Evolutionary conservation across 2,329 filamentous ascomycete genomes (phyloP).

Genomic region (Pseudogymnoascus sp.): DNA sequence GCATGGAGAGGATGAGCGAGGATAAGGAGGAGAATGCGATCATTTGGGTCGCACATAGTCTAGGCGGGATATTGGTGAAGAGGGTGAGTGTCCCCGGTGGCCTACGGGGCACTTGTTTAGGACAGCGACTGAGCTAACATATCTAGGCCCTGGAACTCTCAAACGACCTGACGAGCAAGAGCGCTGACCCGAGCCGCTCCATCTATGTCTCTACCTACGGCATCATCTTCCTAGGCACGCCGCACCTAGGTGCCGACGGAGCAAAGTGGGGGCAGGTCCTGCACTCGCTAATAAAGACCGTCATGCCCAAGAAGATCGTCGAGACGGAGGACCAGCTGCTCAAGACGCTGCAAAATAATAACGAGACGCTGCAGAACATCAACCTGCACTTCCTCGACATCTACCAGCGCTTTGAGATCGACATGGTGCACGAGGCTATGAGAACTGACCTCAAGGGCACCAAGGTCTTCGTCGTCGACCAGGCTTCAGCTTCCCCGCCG

Average conservation of each 20-base stretch:
- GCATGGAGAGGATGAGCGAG: constrained; percentile 52
- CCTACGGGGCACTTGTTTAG: too few relatives aligned
- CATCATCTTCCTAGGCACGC: constrained; percentile 69
- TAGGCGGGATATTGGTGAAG: constrained; percentile 67
- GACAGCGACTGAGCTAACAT: neutral
- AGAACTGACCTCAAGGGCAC: constrained; percentile 61
- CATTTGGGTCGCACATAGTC: constrained; percentile 66
- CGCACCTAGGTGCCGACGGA: constrained; percentile 60
- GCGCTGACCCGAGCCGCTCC: constrained; percentile 56
- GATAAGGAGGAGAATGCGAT: constrained; percentile 55
- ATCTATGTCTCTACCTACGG: constrained; percentile 69
- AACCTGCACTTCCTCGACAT: constrained; percentile 66
- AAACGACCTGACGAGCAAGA: constrained; percentile 48
- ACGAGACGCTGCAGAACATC: constrained; percentile 65
- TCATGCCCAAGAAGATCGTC: constrained; percentile 58
- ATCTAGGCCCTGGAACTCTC: constrained; percentile 53
- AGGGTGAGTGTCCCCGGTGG: constrained; percentile 26
- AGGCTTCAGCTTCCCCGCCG: constrained; percentile 59
- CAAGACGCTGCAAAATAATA: constrained; percentile 62
- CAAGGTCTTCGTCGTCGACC: constrained; percentile 57
- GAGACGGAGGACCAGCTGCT: constrained; percentile 61
- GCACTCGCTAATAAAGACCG: constrained; percentile 57
- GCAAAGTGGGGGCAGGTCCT: constrained; percentile 60
- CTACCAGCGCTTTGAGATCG: constrained; percentile 61
- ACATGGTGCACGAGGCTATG: constrained; percentile 69